Conservation (phyloP, 2,329 filamentous ascomycete species). For the Colletotrichum viniferum region DNA sequence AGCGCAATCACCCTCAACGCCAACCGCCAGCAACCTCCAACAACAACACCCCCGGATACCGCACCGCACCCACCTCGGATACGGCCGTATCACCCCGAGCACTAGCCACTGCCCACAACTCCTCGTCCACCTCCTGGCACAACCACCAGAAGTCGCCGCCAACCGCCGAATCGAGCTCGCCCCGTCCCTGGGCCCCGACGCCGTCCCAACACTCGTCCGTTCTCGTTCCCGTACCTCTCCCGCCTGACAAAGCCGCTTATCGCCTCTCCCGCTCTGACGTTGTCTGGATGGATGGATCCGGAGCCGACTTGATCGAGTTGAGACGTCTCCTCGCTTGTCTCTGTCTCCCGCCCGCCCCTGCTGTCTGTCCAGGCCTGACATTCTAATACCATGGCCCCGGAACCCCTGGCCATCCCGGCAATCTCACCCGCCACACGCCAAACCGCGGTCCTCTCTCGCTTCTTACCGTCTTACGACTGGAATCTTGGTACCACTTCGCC, state of each 20-base stretch:
- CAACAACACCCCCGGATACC: background rate
- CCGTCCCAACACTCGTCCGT: background rate
- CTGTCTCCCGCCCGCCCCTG: background rate
- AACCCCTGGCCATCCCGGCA: conserved; percentile 2
- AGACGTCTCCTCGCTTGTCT: background rate
- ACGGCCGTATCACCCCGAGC: background rate
- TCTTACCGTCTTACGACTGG: conserved; percentile 14
- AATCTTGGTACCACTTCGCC: background rate
- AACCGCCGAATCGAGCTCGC: background rate
- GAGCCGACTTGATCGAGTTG: background rate
- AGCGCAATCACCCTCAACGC: background rate
- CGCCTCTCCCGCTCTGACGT: background rate
- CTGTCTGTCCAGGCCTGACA: background rate
- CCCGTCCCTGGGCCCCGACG: background rate
- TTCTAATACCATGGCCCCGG: conserved; percentile 16
- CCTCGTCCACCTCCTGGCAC: background rate
- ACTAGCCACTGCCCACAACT: background rate
- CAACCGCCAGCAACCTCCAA: background rate
- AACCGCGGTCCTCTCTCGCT: background rate
- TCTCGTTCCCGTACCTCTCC: background rate
- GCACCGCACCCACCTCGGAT: background rate
- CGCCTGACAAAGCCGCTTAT: background rate
- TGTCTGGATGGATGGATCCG: background rate
- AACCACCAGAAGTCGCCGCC: background rate
- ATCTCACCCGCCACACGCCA: background rate